Conservation (phyloP, 805 yeast species). For the Myxozyma neotropica region DNA sequence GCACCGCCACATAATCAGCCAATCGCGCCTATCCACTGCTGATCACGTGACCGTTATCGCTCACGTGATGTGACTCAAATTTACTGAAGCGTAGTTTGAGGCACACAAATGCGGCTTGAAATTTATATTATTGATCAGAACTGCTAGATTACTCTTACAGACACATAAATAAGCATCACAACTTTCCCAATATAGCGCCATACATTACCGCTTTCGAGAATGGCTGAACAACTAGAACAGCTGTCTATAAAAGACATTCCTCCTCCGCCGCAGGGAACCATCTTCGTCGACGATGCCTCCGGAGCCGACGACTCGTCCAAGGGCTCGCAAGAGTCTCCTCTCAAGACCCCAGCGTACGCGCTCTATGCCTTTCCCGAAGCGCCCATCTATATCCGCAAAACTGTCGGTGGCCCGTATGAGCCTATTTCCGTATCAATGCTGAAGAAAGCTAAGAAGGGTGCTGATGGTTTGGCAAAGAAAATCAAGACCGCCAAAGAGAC, state of each 20-base stretch:
- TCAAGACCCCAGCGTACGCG: slow-evolving; percentile 83
- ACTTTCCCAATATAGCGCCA: no score
- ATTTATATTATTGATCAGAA: background rate
- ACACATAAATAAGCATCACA: background rate
- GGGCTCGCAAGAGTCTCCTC: slow-evolving; percentile 52
- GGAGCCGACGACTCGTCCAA: slow-evolving; percentile 65
- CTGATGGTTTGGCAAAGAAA: slow-evolving; percentile 85
- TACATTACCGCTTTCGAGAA: background rate
- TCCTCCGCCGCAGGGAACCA: slow-evolving; percentile 25
- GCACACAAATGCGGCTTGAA: background rate
- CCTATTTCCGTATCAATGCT: slow-evolving; percentile 88
- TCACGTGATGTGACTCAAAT: slow-evolving; percentile 2
- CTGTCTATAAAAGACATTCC: slow-evolving; percentile 9
- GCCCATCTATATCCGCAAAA: slow-evolving; percentile 55
- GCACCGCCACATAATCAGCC: slow-evolving; percentile 16
- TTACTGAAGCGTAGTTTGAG: background rate
- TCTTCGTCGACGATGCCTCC: slow-evolving; percentile 64
- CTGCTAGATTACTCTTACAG: background rate
- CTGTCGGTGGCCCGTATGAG: slow-evolving; percentile 63
- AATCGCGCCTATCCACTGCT: slow-evolving; percentile 9
- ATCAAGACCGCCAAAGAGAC: slow-evolving; percentile 57
- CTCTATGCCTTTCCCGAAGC: slow-evolving; percentile 50
- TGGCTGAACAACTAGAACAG: slow-evolving; percentile 10
- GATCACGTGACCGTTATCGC: slow-evolving; percentile 13
- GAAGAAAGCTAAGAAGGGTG: slow-evolving; percentile 96